Percentiles rank a stretch among this genome's conserved stretches.
Evolutionary conservation across 352 stramenopile species (phyloP).

Genomic region (Globisporangium splendens): DNA sequence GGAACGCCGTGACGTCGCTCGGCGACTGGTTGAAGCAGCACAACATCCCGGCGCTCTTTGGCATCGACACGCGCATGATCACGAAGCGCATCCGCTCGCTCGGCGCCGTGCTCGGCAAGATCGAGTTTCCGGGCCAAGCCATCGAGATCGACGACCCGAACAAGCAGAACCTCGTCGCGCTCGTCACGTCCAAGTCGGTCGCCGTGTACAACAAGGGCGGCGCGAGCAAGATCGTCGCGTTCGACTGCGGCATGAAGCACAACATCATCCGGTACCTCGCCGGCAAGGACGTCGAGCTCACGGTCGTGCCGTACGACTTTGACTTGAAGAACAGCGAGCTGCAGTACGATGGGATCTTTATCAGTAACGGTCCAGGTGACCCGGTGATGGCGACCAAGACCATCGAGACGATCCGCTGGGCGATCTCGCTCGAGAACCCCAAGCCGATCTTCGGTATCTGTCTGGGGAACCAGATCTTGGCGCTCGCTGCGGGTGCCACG

Average conservation of each 20-base stretch:
- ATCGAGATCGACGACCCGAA: conserved; percentile 92
- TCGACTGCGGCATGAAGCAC: conserved; percentile 99
- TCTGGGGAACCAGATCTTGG: conserved; percentile 97
- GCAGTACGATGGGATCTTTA: conserved; percentile 97
- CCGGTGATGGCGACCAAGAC: conserved; percentile 93
- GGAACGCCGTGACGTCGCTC: conserved; percentile 90
- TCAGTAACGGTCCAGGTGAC: conserved; percentile 97
- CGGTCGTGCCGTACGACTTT: conserved; percentile 96
- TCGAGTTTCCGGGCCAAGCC: conserved; percentile 62
- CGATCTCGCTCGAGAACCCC: conserved; percentile 79
- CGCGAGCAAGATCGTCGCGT: conserved; percentile 91
- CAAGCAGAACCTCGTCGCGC: conserved; percentile 90
- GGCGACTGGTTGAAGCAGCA: conserved; percentile 90
- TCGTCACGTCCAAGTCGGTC: conserved; percentile 93
- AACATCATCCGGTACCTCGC: conserved; percentile 99
- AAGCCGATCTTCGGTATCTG: conserved; percentile 99
- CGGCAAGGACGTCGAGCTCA: conserved; percentile 88
- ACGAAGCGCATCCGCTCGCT: conserved; percentile 94
- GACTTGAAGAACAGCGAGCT: conserved; percentile 90
- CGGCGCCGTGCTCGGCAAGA: conserved; percentile 89
- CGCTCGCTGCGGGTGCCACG: conserved; percentile 91
- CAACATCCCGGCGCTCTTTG: conserved; percentile 90
- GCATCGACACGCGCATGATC: conserved; percentile 91
- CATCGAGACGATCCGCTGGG: conserved; percentile 89
- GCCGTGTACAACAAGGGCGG: conserved; percentile 94